Percentiles rank a stretch among this genome's conserved stretches.
phyloP scores from a whole-genome alignment of 768 basidiomycete genomes.

The Phaffia australis region DNA sequence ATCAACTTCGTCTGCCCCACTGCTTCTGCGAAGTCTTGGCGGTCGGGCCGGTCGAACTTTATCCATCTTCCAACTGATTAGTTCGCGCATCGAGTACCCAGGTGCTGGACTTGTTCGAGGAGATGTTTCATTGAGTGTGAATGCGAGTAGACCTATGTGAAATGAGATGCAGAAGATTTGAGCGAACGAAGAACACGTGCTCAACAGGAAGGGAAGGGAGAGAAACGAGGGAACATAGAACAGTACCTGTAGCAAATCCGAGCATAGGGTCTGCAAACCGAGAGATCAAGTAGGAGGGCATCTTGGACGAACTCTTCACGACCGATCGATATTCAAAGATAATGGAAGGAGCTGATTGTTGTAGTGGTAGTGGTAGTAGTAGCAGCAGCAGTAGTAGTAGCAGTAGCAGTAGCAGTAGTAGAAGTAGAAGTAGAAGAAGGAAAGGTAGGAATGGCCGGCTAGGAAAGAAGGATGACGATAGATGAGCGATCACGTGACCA shows the following conservation, averaged over 20 bases:
- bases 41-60: not conserved
- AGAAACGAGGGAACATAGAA: not conserved
- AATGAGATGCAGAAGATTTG: slow-evolving; percentile 27
- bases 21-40: too few relatives aligned
- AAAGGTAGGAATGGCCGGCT: not conserved
- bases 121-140: slow-evolving; percentile 37
- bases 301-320: not conserved
- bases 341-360: too few relatives aligned
- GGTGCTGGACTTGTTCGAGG: slow-evolving; percentile 34
- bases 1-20: too few relatives aligned
- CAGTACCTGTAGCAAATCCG: slow-evolving; percentile 8
- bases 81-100: slow-evolving; percentile 35
- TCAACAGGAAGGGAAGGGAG: not conserved
- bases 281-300: slow-evolving; percentile 14
- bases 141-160: slow-evolving; percentile 33
- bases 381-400: too few relatives aligned
- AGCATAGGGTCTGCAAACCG: slow-evolving; percentile 4
- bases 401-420: too few relatives aligned
- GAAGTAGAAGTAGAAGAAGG: not conserved
- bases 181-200: slow-evolving; percentile 32
- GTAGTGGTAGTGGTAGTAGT: too few relatives aligned
- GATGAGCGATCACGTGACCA: not conserved
- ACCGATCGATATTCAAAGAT: too few relatives aligned
- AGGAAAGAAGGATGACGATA: not conserved
- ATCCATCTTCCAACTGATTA: slow-evolving; percentile 32